Percentiles rank a stretch among this genome's conserved stretches.
phyloP scores from a whole-genome alignment of 306 rosid genomes.

The Lathyrus sativus region DNA sequence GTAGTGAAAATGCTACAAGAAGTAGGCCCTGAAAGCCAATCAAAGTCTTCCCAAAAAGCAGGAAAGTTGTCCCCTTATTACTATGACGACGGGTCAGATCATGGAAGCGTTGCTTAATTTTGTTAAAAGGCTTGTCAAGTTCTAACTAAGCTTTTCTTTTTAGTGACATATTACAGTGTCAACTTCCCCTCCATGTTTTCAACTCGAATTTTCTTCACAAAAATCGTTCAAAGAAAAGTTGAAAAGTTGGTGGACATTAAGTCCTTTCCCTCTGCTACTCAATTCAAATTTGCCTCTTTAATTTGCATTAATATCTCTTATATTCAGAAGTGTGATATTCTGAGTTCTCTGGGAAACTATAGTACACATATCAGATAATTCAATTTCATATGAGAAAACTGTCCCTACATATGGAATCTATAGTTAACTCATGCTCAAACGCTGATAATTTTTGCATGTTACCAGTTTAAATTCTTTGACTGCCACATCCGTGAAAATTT shows the following conservation, averaged over 20 bases:
- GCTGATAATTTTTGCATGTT: conserved; percentile 11
- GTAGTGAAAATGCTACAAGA: conserved; percentile 74
- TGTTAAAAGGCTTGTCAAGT: conserved; percentile 8
- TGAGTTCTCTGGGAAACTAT: conserved; percentile 9
- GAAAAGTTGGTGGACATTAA: conserved; percentile 36
- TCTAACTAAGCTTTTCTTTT: conserved; percentile 15
- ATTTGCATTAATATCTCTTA: conserved; percentile 25
- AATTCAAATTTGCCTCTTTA: conserved; percentile 22
- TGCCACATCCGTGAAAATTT: conserved; percentile 18
- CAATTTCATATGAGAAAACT: background rate
- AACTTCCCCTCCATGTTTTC: conserved; percentile 20
- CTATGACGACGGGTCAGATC: conserved; percentile 67
- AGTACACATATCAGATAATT: conserved; percentile 29
- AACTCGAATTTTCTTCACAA: conserved; percentile 35
- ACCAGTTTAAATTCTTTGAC: conserved; percentile 30
- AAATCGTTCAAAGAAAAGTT: conserved; percentile 32
- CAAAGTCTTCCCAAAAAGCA: conserved; percentile 45
- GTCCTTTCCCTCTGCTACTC: conserved; percentile 27
- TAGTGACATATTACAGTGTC: too few species aligned
- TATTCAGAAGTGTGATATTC: conserved; percentile 31
- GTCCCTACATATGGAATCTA: conserved; percentile 22
- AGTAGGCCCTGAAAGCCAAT: conserved; percentile 48
- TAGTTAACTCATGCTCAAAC: background rate
- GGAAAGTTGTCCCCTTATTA: conserved; percentile 68
- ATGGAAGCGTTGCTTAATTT: conserved; percentile 65